phyloP scores from a whole-genome alignment of 108 stramenopile genomes.

The Nitzschia putrida region DNA sequence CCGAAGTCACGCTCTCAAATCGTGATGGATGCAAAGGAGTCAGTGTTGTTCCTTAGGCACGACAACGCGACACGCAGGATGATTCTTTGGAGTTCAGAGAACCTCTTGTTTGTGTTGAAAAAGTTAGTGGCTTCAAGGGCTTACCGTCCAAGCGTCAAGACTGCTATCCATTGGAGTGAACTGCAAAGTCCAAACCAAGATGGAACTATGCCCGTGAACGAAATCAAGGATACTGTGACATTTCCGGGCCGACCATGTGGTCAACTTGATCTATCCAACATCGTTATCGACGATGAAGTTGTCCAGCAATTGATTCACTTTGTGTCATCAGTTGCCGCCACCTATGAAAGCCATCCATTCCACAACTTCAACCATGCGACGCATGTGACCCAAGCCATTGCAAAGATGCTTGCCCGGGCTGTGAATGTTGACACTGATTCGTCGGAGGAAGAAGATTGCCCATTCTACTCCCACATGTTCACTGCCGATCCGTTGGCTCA shows the following conservation, averaged over 20 bases:
- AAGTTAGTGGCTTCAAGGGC: conserved; percentile 7
- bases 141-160: neutral
- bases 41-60: neutral
- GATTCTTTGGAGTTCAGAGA: conserved; percentile 25
- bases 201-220: neutral
- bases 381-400: conserved; percentile 12
- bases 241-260: neutral
- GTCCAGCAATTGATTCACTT: conserved; percentile 11
- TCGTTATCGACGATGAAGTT: conserved; percentile 3
- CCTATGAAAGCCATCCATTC: conserved; percentile 6
- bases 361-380: conserved; percentile 25
- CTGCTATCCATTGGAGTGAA: neutral
- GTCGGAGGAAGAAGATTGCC: neutral
- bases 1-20: neutral
- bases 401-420: conserved; percentile 2
- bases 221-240: neutral
- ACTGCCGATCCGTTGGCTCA: conserved; percentile 38
- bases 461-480: conserved; percentile 18
- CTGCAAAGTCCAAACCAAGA: neutral
- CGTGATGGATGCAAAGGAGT: neutral
- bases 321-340: conserved; percentile 10
- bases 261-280: neutral
- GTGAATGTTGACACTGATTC: conserved; percentile 1
- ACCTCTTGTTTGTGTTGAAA: conserved; percentile 5
- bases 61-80: conserved; percentile 6